These are phyloP conservation scores for Pseudogymnoascus sp. DNA, from an alignment of 2,329 filamentous ascomycete genomes.

Conservation along the genomic window DNA sequence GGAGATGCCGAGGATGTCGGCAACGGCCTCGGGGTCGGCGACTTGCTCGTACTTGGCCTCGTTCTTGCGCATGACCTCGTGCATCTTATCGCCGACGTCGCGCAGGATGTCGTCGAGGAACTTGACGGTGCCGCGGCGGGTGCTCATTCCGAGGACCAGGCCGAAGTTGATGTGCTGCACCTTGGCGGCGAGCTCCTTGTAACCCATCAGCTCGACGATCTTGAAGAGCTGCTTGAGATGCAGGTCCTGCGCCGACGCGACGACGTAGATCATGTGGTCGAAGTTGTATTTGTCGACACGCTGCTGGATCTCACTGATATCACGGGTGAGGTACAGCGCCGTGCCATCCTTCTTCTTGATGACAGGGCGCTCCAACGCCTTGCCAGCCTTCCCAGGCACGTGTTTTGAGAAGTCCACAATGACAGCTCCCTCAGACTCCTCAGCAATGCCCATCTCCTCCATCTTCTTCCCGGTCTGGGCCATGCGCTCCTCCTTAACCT, in stretches of 20 bases:
- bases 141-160: slow-evolving; percentile 64
- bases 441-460: slow-evolving; percentile 56
- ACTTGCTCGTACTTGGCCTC: slow-evolving; percentile 85
- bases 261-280: slow-evolving; percentile 75
- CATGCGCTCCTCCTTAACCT: slow-evolving; percentile 63
- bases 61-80: slow-evolving; percentile 93
- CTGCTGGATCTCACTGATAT: slow-evolving; percentile 67
- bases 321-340: slow-evolving; percentile 69
- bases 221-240: slow-evolving; percentile 72
- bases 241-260: slow-evolving; percentile 64
- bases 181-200: slow-evolving; percentile 59
- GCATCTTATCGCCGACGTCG: slow-evolving; percentile 89
- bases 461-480: slow-evolving; percentile 54
- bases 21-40: slow-evolving; percentile 70
- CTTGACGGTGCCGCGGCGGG: slow-evolving; percentile 65
- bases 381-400: slow-evolving; percentile 57
- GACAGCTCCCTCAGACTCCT: slow-evolving; percentile 65
- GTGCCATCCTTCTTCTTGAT: slow-evolving; percentile 69
- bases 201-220: slow-evolving; percentile 65
- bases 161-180: slow-evolving; percentile 73
- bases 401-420: slow-evolving; percentile 67
- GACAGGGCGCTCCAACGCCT: slow-evolving; percentile 63
- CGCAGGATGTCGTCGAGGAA: slow-evolving; percentile 65
- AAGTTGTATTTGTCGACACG: slow-evolving; percentile 58
- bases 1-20: slow-evolving; percentile 86